phyloP scores from a whole-genome alignment of 2,329 filamentous ascomycete genomes.

The Hortaea sp. region DNA sequence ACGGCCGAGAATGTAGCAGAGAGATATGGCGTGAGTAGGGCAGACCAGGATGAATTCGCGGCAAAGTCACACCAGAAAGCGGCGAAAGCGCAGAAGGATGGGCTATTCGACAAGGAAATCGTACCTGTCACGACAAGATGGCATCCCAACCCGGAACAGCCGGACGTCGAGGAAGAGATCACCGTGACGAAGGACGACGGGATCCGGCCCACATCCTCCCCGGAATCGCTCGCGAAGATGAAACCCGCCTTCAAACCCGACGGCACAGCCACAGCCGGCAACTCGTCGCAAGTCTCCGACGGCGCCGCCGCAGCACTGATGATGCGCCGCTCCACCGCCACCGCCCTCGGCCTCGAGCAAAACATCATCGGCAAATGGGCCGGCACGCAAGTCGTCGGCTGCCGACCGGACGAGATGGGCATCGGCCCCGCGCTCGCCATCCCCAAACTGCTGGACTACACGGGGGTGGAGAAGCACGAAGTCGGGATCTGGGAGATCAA shows the following conservation, averaged over 20 bases:
- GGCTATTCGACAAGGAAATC: slow-evolving; percentile 68
- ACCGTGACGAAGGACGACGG: slow-evolving; percentile 74
- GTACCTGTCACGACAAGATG: slow-evolving; percentile 66
- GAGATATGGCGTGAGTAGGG: slow-evolving; percentile 61
- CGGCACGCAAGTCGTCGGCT: slow-evolving; percentile 64
- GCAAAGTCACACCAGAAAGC: slow-evolving; percentile 65
- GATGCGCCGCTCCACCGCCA: slow-evolving; percentile 74
- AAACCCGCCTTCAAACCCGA: slow-evolving; percentile 75
- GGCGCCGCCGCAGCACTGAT: slow-evolving; percentile 75
- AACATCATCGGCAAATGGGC: slow-evolving; percentile 77
- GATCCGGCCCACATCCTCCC: slow-evolving; percentile 56
- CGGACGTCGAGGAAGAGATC: slow-evolving; percentile 44
- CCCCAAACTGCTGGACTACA: slow-evolving; percentile 63
- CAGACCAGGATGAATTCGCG: slow-evolving; percentile 77
- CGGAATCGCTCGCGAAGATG: slow-evolving; percentile 64
- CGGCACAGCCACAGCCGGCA: slow-evolving; percentile 75
- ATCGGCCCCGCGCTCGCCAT: slow-evolving; percentile 80
- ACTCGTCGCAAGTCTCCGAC: slow-evolving; percentile 76
- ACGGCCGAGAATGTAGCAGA: slow-evolving; percentile 81
- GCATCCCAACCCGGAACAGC: slow-evolving; percentile 50
- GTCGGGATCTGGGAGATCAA: slow-evolving; percentile 89
- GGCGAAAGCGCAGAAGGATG: slow-evolving; percentile 55
- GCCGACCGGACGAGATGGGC: slow-evolving; percentile 86
- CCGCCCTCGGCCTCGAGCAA: slow-evolving; percentile 56
- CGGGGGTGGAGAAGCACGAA: slow-evolving; percentile 57